These are phyloP conservation scores for Neurospora sp. DNA, from an alignment of 495 filamentous ascomycete genomes.

Conservation along the genomic window DNA sequence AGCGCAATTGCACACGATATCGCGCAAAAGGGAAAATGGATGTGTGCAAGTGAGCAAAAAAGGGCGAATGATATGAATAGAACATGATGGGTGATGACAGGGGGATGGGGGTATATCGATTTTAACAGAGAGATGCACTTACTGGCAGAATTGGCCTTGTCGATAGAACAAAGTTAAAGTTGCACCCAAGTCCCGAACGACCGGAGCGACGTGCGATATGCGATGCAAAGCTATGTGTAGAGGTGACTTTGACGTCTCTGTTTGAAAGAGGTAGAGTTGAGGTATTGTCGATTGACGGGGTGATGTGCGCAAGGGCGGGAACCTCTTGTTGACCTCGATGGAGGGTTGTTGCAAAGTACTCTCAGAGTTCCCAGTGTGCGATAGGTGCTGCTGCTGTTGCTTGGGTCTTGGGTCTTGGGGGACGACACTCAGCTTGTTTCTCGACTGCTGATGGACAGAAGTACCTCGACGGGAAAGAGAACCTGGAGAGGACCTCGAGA, in stretches of 20 bases:
- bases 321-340: background rate
- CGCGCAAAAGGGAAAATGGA: background rate
- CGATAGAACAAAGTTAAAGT: background rate
- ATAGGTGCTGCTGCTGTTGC: background rate
- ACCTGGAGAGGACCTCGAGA: background rate
- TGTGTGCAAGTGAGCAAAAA: background rate
- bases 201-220: background rate
- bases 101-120: background rate
- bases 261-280: background rate
- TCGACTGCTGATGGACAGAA: background rate
- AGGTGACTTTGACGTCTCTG: background rate
- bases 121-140: background rate
- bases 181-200: background rate
- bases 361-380: background rate
- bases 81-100: background rate
- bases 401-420: background rate
- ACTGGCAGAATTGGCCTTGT: background rate
- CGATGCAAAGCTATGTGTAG: background rate
- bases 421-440: background rate
- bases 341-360: background rate
- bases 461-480: background rate
- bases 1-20: background rate
- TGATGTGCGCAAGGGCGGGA: background rate
- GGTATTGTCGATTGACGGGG: background rate
- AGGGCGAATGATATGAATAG: background rate